Evolutionary conservation across 345 rosid species (phyloP).

Genomic region (Lumnitzera littorea): DNA sequence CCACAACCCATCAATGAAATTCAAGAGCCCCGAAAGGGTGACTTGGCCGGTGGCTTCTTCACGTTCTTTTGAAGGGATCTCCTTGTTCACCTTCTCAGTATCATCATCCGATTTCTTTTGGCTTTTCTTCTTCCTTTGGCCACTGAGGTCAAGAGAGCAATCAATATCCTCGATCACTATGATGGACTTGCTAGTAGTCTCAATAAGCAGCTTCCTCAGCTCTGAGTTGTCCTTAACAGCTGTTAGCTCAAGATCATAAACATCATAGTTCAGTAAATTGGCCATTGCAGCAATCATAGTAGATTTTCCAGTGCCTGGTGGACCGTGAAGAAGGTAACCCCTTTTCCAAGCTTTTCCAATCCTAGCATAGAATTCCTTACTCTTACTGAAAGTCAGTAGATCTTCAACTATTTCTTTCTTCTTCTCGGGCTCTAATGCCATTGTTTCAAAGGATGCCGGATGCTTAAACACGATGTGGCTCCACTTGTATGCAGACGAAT

Average conservation of each 20-base stretch:
- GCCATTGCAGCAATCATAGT: constrained; percentile 47
- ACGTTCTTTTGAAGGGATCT: constrained; percentile 15
- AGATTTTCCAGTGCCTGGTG: constrained; percentile 35
- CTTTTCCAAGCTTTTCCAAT: constrained; percentile 54
- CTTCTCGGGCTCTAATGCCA: constrained; percentile 49
- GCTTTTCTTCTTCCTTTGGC: constrained; percentile 35
- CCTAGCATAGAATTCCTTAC: constrained; percentile 46
- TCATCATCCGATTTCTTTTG: constrained; percentile 20
- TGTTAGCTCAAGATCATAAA: constrained; percentile 34
- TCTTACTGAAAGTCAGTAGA: constrained; percentile 40
- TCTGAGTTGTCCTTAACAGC: constrained; percentile 35
- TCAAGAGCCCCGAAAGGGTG: constrained; percentile 58
- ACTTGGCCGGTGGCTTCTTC: constrained; percentile 35
- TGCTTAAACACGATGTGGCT: constrained; percentile 50
- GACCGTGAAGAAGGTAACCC: constrained; percentile 52
- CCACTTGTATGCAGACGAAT: constrained; percentile 48
- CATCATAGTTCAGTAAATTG: constrained; percentile 30
- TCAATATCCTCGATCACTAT: constrained; percentile 51
- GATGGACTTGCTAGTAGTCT: constrained; percentile 41
- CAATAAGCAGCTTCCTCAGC: constrained; percentile 29
- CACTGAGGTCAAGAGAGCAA: constrained; percentile 51
- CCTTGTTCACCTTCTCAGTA: constrained; percentile 21
- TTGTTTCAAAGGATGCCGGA: constrained; percentile 49
- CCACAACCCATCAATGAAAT: constrained; percentile 71
- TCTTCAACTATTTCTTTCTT: constrained; percentile 50